Evolutionary conservation across 1,284 basidiomycete genomes (phyloP), one percentile per base, ranked within the genome.

Genomic region (Phellopilus nigrolimitatus): DNA sequence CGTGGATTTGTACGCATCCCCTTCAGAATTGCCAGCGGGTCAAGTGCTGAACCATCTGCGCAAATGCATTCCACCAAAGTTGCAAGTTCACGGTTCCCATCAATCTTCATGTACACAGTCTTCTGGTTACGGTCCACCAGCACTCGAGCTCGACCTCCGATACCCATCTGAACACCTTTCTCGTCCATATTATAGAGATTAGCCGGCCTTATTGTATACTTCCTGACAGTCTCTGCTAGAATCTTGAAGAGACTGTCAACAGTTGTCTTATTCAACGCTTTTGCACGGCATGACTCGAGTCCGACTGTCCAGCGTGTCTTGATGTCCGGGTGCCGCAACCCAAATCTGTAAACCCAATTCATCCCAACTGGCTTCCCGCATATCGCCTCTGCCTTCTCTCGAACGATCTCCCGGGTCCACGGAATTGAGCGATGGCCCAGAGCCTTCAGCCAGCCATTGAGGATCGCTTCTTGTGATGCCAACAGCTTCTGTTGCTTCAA

Each of bases 111-210:
- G 4, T 43, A 24, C 17, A 40, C 42, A 10, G 43, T 28, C 17
- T 47, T 47, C 21, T 53, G 43, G 15, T 41, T 15, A 9, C 47
- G 25, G 31, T 47, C 44, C 15, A 53, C 51, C 15, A 39, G n/a
- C 19, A 30, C 33, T 30, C 43, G 22, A n/a, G 22, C 15, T 1
- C 39, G 12, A 4, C 21, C 24, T 1, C 55, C 59, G 2, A 51
- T 36, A 31, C 55, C 50, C 5, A 59, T 28, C 34, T 59, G 59
- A 22, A 57, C 17, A 4, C 57, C 56, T 41, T 60, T 61, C 43
- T 63, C 61, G 51, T 65, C 62, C 59, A 62, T 60, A 37, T 64
- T 64, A 17, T 55, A 64, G 3, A 57, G 43, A 37, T 63, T 59
- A 25, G 58, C 47, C 15, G 48, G 53, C n/a, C 57, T 49, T 12